These are phyloP conservation scores for Akanthomyces lecanii DNA, from an alignment of 2,329 filamentous ascomycete genomes.

Conservation along the genomic window DNA sequence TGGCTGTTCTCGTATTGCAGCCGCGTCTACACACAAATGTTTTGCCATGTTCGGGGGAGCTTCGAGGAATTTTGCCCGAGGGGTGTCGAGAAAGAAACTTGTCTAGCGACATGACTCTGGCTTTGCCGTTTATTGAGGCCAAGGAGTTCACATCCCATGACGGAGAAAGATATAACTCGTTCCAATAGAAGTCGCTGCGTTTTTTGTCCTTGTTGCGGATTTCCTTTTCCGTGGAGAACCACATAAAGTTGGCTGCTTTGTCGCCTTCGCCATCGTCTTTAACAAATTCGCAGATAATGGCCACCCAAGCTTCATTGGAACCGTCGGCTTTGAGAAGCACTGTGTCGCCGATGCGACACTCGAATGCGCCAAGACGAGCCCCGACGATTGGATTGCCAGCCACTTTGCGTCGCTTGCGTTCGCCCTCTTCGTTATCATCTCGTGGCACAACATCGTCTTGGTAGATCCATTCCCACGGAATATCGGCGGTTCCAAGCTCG, in stretches of 20 bases:
- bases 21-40: constrained; percentile 86
- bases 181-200: constrained; percentile 71
- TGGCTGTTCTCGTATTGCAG: constrained; percentile 82
- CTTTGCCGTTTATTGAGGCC: constrained; percentile 85
- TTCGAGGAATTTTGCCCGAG: constrained; percentile 67
- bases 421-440: constrained; percentile 25
- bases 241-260: constrained; percentile 86
- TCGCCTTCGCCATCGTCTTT: constrained; percentile 59
- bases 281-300: constrained; percentile 77
- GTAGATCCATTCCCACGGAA: constrained; percentile 79
- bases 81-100: constrained; percentile 68
- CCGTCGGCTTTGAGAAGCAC: constrained; percentile 86
- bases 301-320: constrained; percentile 85
- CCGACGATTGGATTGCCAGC: constrained; percentile 60
- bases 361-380: constrained; percentile 75
- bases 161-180: constrained; percentile 88
- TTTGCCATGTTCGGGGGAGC: constrained; percentile 72
- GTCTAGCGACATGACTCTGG: constrained; percentile 69
- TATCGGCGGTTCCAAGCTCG: constrained; percentile 70
- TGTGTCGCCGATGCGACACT: constrained; percentile 75
- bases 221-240: constrained; percentile 91
- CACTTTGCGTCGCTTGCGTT: constrained; percentile 34
- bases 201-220: constrained; percentile 81
- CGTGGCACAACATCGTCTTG: constrained; percentile 30
- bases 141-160: constrained; percentile 85